phyloP scores from a whole-genome alignment of 179 eudicot genomes.

The Monotropa hypopitys region DNA sequence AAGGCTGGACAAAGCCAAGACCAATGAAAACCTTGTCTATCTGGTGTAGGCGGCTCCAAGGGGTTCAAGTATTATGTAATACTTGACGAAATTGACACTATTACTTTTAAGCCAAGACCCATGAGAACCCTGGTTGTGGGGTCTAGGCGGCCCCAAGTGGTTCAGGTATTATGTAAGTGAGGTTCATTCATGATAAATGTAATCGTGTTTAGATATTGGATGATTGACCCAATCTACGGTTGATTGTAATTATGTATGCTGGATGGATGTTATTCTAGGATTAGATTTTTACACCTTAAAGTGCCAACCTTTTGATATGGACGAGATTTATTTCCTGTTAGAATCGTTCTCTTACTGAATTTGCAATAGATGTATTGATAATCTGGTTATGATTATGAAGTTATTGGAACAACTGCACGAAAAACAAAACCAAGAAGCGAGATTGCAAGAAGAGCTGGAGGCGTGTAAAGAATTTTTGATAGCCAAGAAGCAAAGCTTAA shows the following conservation, averaged over 20 bases:
- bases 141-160: no score
- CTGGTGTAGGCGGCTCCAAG: neutral
- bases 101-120: neutral
- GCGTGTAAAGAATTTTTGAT: conserved; percentile 36
- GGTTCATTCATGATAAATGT: neutral
- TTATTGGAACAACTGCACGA: conserved; percentile 57
- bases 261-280: neutral
- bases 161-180: no score
- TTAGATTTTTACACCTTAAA: neutral
- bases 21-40: no score
- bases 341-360: conserved; percentile 4
- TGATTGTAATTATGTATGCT: neutral
- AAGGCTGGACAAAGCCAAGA: neutral
- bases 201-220: neutral
- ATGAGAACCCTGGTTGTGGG: neutral
- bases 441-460: conserved; percentile 58
- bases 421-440: conserved; percentile 48
- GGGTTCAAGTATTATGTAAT: neutral
- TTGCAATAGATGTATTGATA: conserved; percentile 3
- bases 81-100: neutral
- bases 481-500: conserved; percentile 42
- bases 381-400: conserved; percentile 29
- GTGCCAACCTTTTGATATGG: neutral
- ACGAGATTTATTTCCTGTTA: neutral
- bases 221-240: neutral